Conservation (phyloP, 192 early-diverging fungal genomes). For the Coemansia sp. region DNA sequence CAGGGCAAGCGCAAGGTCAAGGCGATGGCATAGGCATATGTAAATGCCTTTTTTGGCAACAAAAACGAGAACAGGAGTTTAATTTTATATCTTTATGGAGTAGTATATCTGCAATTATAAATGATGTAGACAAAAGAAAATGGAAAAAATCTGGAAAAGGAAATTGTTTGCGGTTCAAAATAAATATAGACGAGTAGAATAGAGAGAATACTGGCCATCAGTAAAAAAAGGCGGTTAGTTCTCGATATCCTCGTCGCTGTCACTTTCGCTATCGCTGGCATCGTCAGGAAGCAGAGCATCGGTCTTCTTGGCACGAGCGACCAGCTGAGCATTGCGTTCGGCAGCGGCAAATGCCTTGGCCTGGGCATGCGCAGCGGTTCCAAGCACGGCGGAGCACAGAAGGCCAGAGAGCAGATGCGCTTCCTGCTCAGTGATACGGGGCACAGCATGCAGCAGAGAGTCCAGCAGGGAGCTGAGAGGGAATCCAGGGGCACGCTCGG, state of each 20-base stretch:
- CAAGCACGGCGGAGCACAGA: constrained; percentile 48
- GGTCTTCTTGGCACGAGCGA: constrained; percentile 38
- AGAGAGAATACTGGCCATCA: no score
- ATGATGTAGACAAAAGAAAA: background rate
- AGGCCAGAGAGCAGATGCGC: constrained; percentile 44
- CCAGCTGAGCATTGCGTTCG: constrained; percentile 21
- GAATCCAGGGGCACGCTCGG: constrained; percentile 39
- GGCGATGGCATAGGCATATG: background rate
- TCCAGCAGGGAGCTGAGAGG: constrained; percentile 41
- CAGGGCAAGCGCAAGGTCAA: constrained; percentile 18
- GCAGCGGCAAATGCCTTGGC: constrained; percentile 28
- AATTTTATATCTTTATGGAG: background rate
- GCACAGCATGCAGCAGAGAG: constrained; percentile 31
- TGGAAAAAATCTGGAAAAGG: background rate
- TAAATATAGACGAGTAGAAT: no score
- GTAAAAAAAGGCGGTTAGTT: background rate
- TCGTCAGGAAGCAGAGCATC: constrained; percentile 17
- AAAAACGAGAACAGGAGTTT: background rate
- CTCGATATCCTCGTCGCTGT: constrained; percentile 13
- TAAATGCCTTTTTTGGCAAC: no score
- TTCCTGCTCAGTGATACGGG: constrained; percentile 44
- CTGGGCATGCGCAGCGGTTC: constrained; percentile 29
- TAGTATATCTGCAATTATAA: constrained; percentile 6
- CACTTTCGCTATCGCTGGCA: constrained; percentile 9
- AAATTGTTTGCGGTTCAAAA: no score